These are phyloP conservation scores for Cetradonia linearis DNA, from an alignment of 495 filamentous ascomycete species.

Conservation along the genomic window DNA sequence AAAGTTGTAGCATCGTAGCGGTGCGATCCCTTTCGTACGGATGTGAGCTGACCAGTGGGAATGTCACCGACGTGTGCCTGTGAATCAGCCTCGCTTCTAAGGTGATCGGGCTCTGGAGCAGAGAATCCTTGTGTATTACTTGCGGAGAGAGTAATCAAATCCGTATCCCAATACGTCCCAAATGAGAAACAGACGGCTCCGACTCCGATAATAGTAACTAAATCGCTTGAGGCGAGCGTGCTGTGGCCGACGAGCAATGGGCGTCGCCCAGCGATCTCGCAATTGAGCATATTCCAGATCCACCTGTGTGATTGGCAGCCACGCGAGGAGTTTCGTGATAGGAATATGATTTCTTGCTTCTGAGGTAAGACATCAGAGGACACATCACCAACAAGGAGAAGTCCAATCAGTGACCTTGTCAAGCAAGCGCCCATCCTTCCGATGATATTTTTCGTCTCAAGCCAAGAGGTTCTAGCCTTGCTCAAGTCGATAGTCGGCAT, in stretches of 20 bases:
- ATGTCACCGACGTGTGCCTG: background rate
- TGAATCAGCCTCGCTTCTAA: background rate
- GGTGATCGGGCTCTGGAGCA: background rate
- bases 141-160: conserved; percentile 38
- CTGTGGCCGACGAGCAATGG: conserved; percentile 62
- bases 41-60: conserved; percentile 22
- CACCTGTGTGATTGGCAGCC: conserved; percentile 13
- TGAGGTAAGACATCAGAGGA: conserved; percentile 27
- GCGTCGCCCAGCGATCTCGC: conserved; percentile 26
- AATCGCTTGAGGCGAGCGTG: conserved; percentile 35
- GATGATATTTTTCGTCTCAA: background rate
- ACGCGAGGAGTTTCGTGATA: conserved; percentile 16
- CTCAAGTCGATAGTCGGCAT: conserved; percentile 17
- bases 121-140: background rate
- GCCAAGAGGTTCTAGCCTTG: conserved; percentile 17
- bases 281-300: conserved; percentile 8
- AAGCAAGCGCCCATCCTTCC: conserved; percentile 35
- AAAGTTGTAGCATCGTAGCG: conserved; percentile 15
- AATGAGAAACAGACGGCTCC: conserved; percentile 87
- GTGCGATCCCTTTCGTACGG: background rate
- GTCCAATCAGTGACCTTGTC: conserved; percentile 32
- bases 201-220: conserved; percentile 58
- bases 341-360: conserved; percentile 32
- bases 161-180: conserved; percentile 64
- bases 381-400: conserved; percentile 37